These are phyloP conservation scores for Pseudogymnoascus sp. DNA, from an alignment of 2,329 filamentous ascomycete species.

Conservation along the genomic window DNA sequence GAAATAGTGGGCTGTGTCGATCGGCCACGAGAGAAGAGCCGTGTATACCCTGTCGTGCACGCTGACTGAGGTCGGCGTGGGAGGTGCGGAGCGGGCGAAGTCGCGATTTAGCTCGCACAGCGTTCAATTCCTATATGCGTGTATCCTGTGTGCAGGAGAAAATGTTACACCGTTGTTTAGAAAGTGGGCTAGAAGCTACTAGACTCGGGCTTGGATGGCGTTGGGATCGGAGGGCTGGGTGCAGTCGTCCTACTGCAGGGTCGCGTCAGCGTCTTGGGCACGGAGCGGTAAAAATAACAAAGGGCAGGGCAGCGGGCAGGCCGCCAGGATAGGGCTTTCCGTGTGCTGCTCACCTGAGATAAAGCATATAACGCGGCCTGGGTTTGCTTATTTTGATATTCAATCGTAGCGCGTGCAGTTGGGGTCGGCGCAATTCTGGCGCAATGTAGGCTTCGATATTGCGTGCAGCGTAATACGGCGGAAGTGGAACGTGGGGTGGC, in stretches of 20 bases:
- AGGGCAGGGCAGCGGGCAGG: not conserved
- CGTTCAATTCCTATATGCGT: constrained; percentile 9
- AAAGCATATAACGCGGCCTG: constrained; percentile 3
- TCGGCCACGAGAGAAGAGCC: constrained; percentile 12
- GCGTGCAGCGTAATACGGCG: constrained; percentile 3
- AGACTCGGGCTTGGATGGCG: constrained; percentile 10
- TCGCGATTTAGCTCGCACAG: constrained; percentile 6
- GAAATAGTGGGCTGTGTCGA: constrained; percentile 17
- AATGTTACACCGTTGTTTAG: constrained; percentile 10
- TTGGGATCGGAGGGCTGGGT: constrained; percentile 10
- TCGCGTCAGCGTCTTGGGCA: constrained; percentile 18
- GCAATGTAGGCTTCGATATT: constrained; percentile 1
- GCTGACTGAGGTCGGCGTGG: constrained; percentile 2
- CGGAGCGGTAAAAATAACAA: constrained; percentile 1
- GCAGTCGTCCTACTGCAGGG: constrained; percentile 17
- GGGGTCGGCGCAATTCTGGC: not conserved
- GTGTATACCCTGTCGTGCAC: constrained; percentile 7
- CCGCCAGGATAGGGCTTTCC: not conserved
- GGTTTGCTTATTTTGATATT: constrained; percentile 6
- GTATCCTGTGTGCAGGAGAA: constrained; percentile 6
- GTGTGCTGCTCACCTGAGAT: not conserved
- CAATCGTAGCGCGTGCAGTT: constrained; percentile 1
- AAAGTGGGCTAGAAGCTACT: constrained; percentile 5
- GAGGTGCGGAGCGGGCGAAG: constrained; percentile 3
- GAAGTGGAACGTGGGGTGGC: constrained; percentile 7